Evolutionary conservation across 306 rosid genomes (phyloP), one percentile per base, ranked within the genome.

Genomic region (Lathyrus oleraceus): DNA sequence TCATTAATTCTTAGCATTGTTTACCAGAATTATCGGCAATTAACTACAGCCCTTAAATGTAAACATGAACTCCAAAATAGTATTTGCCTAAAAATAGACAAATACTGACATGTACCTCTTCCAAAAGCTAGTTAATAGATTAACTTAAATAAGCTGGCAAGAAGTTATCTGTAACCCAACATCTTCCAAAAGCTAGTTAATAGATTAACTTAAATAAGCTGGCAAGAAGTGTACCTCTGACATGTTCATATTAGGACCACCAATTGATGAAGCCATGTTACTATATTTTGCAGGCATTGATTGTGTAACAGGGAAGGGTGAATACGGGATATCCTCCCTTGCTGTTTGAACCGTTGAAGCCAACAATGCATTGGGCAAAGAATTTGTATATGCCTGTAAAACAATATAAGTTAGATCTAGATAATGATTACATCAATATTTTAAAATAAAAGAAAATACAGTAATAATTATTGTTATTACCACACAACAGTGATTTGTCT

Each of bases 311-410:
- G 95, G 96, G 79, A 95, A 95, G 65, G 99, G 95, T 39, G 97
- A 89, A 78, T 95, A 95, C 11, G 92, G 85, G 72, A 84, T 83
- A 68, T 95, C 97, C 48, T 95, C 99, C 83, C 99, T 89, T 21
- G 65, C 87, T 28, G 87, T 84, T 82, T 89, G 99, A 82, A 74
- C 90, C 0, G 79, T 87, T 5, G 95, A 89, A 69, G 91, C 87
- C 90, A 95, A 79, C 75, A 91, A 74, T 71, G 90, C 82, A 85
- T 84, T 85, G 47, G 99, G 96, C 78, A 95, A 81, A 59, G 92
- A 89, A 84, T 84, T 91, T 44, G 99, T 81, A 68, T 94, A 88
- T 27, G 85, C 97, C 86, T 91, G 95, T 82, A 51, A 12, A 78
- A 51, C 63, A 67, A 44, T 6, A 54, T 32, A 61, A 75, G 51